Evolutionary conservation across 768 basidiomycete genomes (phyloP).

Genomic region (Russula sp.): DNA sequence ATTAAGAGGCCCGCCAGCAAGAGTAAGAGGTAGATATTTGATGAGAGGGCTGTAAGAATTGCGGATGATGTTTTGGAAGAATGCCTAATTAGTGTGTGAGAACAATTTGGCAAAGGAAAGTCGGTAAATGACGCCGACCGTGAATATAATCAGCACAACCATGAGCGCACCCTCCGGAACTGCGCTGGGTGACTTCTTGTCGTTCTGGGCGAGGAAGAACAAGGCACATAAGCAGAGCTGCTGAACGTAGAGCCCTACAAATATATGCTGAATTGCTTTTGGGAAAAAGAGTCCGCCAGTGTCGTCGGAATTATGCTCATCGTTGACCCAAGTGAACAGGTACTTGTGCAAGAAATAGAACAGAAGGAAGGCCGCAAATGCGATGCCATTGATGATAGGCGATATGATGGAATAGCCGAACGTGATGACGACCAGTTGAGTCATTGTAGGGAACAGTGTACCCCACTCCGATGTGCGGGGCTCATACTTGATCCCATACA

Average conservation of each 20-base stretch:
- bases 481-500: slow-evolving; percentile 79
- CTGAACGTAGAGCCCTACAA: slow-evolving; percentile 90
- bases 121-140: slow-evolving; percentile 47
- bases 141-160: slow-evolving; percentile 78
- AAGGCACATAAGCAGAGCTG: slow-evolving; percentile 79
- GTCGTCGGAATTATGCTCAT: slow-evolving; percentile 62
- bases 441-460: slow-evolving; percentile 63
- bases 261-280: slow-evolving; percentile 86
- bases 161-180: slow-evolving; percentile 74
- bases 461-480: slow-evolving; percentile 70
- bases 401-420: slow-evolving; percentile 84
- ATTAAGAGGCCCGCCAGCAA: slow-evolving; percentile 55
- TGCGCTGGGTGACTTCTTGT: slow-evolving; percentile 47
- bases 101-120: not conserved
- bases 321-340: slow-evolving; percentile 44
- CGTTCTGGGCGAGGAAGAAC: slow-evolving; percentile 80
- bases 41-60: slow-evolving; percentile 78
- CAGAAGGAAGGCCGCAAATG: slow-evolving; percentile 72
- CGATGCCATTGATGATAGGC: slow-evolving; percentile 90
- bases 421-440: slow-evolving; percentile 77
- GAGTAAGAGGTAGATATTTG: slow-evolving; percentile 66
- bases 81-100: slow-evolving; percentile 38
- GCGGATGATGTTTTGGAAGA: slow-evolving; percentile 68
- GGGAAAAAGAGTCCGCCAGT: slow-evolving; percentile 96
- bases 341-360: slow-evolving; percentile 78